Evolutionary conservation across 371 early-diverging fungal genomes (phyloP), one percentile per base, ranked within the genome.

Genomic region (Apophysomyces sp.): DNA sequence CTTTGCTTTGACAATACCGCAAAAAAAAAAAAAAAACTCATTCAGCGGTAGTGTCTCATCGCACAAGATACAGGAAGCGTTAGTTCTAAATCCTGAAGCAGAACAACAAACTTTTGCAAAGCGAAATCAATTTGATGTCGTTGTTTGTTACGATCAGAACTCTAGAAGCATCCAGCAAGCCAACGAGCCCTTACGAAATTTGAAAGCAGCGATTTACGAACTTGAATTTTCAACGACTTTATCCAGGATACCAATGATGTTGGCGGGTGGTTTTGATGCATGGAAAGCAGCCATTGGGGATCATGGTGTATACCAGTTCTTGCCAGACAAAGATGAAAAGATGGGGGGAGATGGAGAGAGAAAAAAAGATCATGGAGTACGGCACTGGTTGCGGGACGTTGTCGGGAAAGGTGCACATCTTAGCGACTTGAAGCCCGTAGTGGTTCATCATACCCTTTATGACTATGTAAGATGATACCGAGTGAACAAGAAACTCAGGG

Each of bases 201-300:
- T 92, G 24, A 62, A 74, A 36, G 39, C 57, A 4, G 87, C 88
- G 0, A 76, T 95, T 27, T 87, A 82, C 55, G 82, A 87, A 29
- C 62, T 71, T 31, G 92, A 90, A 55, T 86, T 78, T 49, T 63
- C 69, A 27, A 83, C 80, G 28, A 67, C 61, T 4, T 72, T 86
- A 24, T 65, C 67, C 31, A 63, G 77, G 13, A 63, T 67, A 53
- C 93, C 93, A 0, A 73, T 90, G 58, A 63, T 94, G 31, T 67
- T 95, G n/a, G 63, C 76, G 9, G 96, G 94, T 24, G 94, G 94
- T 0, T 91, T 91, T 71, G 67, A 78, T 41, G 91, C 83, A 1
- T 94, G 95, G 96, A 62, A 65, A 31, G 64, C 69, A 3, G 67
- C 68, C 3, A 66, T 81, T 34, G 80, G 82, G 1, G 72, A 76